Evolutionary conservation across 768 basidiomycete genomes (phyloP), one percentile per base, ranked within the genome.

Genomic region (Termitomyces sp.): DNA sequence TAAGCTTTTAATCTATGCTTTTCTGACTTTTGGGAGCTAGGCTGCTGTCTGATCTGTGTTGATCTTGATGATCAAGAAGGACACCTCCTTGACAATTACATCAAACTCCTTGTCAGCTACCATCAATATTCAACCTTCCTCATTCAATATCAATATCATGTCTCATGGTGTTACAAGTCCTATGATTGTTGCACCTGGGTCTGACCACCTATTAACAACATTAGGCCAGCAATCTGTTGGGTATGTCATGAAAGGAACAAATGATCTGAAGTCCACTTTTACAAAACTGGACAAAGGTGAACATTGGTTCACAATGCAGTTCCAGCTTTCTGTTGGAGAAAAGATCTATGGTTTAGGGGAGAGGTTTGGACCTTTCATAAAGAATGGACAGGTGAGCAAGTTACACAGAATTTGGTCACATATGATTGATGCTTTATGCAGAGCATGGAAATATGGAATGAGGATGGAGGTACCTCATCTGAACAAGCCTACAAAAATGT

Each of bases 301-400:
- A 40, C 63, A 67, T 36, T 70, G 69, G 68, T 67, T 71, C 42
- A 74, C 71, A 20, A 78, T 68, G 70, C 72, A 65, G 56, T 82
- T 69, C 59, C 74, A 64, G 69, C 72, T 74, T 25, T 71, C 69
- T 17, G 68, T 74, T 2, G 79, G 77, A 3, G 80, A 82, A 67
- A 37, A 25, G 0, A 25, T 25, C 20, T 1, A 25, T 25, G 20
- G 20, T 25, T 25, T 25, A 25, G 20, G 20, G 20, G 20, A 25
- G 20, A 25, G 20, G 20, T 25, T 25, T 25, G 20, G 20, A 25
- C 20, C 20, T 25, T 25, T 25, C 20, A 25, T 25, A 25, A 25
- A 25, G 20, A 25, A 25, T 25, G 20, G 20, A 25, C 1, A 25
- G 20, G 20, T 25, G 20, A 25, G 20, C 20, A 25, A 25, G 20